phyloP scores from a whole-genome alignment of 2,329 filamentous ascomycete species.

The Fusarium sp. region DNA sequence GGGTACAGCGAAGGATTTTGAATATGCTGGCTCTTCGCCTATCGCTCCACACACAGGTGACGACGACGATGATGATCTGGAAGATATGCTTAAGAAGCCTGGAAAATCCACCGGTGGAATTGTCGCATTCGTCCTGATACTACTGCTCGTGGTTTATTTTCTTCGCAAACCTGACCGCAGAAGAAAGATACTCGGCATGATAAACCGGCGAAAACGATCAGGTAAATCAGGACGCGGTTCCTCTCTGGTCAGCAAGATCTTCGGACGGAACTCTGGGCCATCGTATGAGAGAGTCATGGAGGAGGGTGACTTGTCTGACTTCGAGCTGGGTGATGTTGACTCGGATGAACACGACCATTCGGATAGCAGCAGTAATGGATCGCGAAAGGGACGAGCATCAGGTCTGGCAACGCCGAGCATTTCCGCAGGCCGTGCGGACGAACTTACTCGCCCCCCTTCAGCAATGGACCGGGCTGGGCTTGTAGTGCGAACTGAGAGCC shows the following conservation, averaged over 20 bases:
- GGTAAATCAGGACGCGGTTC: slow-evolving; percentile 64
- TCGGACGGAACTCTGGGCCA: slow-evolving; percentile 67
- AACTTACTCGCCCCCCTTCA: slow-evolving; percentile 55
- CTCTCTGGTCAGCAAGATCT: slow-evolving; percentile 73
- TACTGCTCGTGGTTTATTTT: slow-evolving; percentile 77
- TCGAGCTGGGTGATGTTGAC: slow-evolving; percentile 79
- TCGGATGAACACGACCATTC: slow-evolving; percentile 75
- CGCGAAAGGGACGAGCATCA: slow-evolving; percentile 70
- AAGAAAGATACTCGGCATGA: slow-evolving; percentile 48
- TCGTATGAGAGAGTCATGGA: slow-evolving; percentile 87
- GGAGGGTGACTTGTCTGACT: slow-evolving; percentile 79
- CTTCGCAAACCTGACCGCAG: slow-evolving; percentile 85
- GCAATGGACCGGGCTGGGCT: slow-evolving; percentile 78
- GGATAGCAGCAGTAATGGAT: slow-evolving; percentile 71
- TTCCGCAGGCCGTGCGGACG: slow-evolving; percentile 66
- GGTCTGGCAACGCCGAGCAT: slow-evolving; percentile 77
- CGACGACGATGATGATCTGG: slow-evolving; percentile 65
- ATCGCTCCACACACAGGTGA: slow-evolving; percentile 56
- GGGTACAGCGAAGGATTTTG: slow-evolving; percentile 80
- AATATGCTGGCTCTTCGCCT: slow-evolving; percentile 76
- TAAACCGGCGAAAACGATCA: slow-evolving; percentile 49
- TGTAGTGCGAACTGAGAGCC: slow-evolving; percentile 85
- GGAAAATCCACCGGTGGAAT: slow-evolving; percentile 80
- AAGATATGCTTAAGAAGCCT: slow-evolving; percentile 75
- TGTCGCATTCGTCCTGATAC: slow-evolving; percentile 80